A percentile compares a stretch with the other conserved stretches of the same genome.
These are phyloP conservation scores for Salix udensis DNA, from an alignment of 345 rosid genomes.

Conservation along the genomic window DNA sequence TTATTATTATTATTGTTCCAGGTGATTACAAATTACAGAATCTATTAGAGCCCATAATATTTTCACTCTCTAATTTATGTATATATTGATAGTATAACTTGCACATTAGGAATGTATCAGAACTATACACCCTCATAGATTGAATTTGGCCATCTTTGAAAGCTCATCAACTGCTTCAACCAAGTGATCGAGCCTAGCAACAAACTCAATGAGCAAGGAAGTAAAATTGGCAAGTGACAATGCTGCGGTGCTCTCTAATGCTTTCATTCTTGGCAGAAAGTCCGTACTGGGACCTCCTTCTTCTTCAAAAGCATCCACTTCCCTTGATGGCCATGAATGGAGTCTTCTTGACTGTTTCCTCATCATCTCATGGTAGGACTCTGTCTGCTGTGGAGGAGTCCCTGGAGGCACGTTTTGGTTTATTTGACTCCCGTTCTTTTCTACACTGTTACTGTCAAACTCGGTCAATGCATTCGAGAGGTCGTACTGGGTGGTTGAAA, in stretches of 20 bases:
- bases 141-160: slow-evolving; percentile 52
- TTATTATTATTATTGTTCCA: neutral
- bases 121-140: slow-evolving; percentile 30
- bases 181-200: slow-evolving; percentile 59
- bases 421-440: neutral
- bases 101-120: neutral
- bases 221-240: slow-evolving; percentile 56
- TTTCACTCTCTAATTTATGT: too few relatives aligned
- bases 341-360: slow-evolving; percentile 54
- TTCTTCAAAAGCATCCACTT: slow-evolving; percentile 51
- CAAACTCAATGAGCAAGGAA: slow-evolving; percentile 60
- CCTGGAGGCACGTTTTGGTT: slow-evolving; percentile 3
- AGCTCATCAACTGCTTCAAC: slow-evolving; percentile 59
- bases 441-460: slow-evolving; percentile 13
- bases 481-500: slow-evolving; percentile 15
- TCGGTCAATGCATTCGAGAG: slow-evolving; percentile 7
- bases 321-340: slow-evolving; percentile 61
- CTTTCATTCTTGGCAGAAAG: slow-evolving; percentile 42
- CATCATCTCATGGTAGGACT: slow-evolving; percentile 50
- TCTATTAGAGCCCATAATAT: neutral
- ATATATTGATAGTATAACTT: neutral
- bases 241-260: slow-evolving; percentile 56
- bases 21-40: neutral
- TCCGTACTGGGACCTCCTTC: slow-evolving; percentile 32
- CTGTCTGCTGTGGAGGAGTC: slow-evolving; percentile 16